Conservation (phyloP, 495 filamentous ascomycete species). For the Penicillium dipodomyicola region DNA sequence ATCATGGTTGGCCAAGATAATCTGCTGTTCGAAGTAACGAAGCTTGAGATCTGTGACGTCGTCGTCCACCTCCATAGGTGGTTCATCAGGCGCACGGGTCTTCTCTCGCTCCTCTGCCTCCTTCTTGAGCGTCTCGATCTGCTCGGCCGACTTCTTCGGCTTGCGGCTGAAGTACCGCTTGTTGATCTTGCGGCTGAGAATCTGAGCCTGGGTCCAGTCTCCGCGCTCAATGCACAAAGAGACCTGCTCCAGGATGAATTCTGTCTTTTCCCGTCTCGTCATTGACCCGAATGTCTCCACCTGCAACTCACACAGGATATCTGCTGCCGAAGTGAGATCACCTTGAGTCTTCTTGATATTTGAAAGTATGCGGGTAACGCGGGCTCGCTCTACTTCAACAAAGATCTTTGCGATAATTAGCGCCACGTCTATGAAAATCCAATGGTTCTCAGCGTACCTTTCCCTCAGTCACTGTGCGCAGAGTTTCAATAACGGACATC, state of each 20-base stretch:
- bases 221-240: slow-evolving; percentile 90
- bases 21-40: slow-evolving; percentile 94
- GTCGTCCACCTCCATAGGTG: slow-evolving; percentile 73
- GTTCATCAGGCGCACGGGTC: slow-evolving; percentile 64
- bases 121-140: slow-evolving; percentile 86
- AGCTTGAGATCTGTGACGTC: slow-evolving; percentile 97
- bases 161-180: slow-evolving; percentile 84
- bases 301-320: slow-evolving; percentile 94
- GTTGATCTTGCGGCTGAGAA: slow-evolving; percentile 95
- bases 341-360: slow-evolving; percentile 96
- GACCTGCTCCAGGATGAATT: slow-evolving; percentile 96
- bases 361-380: slow-evolving; percentile 89
- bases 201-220: slow-evolving; percentile 94
- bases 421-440: background rate
- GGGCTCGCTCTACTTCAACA: slow-evolving; percentile 95
- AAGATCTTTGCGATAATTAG: slow-evolving; percentile 65
- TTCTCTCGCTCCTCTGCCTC: slow-evolving; percentile 77
- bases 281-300: slow-evolving; percentile 99
- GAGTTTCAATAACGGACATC: slow-evolving; percentile 86
- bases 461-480: slow-evolving; percentile 95
- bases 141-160: slow-evolving; percentile 81
- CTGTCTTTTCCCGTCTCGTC: slow-evolving; percentile 94
- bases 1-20: slow-evolving; percentile 90
- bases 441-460: slow-evolving; percentile 56
- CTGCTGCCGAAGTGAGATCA: slow-evolving; percentile 82